Evolutionary conservation across 345 rosid species (phyloP).

Genomic region (Balakata baccata): DNA sequence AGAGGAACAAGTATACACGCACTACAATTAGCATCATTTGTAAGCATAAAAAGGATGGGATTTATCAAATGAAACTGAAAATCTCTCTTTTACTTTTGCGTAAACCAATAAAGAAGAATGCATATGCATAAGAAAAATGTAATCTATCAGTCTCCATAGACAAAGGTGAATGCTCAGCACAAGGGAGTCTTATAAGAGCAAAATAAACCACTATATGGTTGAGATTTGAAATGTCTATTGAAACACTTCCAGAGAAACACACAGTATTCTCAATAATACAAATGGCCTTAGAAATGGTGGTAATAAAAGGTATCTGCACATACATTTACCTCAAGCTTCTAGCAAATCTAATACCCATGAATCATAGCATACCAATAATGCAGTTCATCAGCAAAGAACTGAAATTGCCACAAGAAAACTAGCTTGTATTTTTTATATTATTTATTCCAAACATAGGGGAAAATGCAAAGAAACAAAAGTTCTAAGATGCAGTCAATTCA

Average conservation of each 20-base stretch:
- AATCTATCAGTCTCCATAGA: neutral
- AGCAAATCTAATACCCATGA: neutral
- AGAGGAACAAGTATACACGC: neutral
- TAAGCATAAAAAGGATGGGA: neutral
- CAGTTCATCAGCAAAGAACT: neutral
- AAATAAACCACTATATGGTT: neutral
- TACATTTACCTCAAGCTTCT: neutral
- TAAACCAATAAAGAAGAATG: neutral
- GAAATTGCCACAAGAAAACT: neutral
- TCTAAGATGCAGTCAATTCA: neutral
- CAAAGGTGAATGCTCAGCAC: neutral
- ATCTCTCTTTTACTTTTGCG: neutral
- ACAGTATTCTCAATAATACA: neutral
- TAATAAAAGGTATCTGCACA: neutral
- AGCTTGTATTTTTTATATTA: neutral
- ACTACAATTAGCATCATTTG: neutral
- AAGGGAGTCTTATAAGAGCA: neutral
- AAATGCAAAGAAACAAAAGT: too few relatives aligned
- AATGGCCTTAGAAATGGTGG: too few relatives aligned
- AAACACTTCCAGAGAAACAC: neutral
- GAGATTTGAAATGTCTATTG: neutral
- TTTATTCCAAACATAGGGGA: conserved; percentile 14
- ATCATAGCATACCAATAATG: neutral
- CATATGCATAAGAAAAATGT: neutral
- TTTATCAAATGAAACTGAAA: neutral